Base-by-base conservation (phyloP, 1,284 basidiomycete species). In the Cutaneotrichosporon spelunceum region DNA sequence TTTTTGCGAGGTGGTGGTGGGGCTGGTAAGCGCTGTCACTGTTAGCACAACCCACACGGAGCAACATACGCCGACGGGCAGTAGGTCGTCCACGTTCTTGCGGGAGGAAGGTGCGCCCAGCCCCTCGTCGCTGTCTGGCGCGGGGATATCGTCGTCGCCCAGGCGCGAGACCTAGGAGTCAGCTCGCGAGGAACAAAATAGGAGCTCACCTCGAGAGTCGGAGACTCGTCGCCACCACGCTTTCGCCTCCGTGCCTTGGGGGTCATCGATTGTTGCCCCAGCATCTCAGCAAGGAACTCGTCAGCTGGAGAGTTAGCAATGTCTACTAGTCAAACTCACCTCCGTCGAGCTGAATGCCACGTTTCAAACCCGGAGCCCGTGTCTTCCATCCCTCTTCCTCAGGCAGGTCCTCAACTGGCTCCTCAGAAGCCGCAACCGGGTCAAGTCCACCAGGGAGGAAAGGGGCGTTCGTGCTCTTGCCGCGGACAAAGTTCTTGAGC, bases 401-500 rank as follows among this genome's bases (percentile, higher is more conserved):
- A 47, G 68, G 70, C 16, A 62, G 63, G 27, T 78, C 72, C 19
- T 72, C 71, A 14, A 71, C 71, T 19, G 55, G 70, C 58, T 24
- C 71, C 70, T 57, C 63, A 55, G 44, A 34, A 13, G 45, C 64
- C 48, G 67, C 69, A 3, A 68, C 70, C 1, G 64, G 66, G 56
- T 76, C 78, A 16, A 95, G 81, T 10, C 94, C 93, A 57, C 94
- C 94, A 9, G 93, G 93, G 80, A 87, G 84, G 78, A 96, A 96
- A 0, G 94, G 94, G 3, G 95, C 86, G 77, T 94, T 87, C 26
- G 90, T 89, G 33, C 91, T 89, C 78, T 94, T 96, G 53, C 94
- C 94, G 62, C 93, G 83, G 9, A 97, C 93, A 78, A 98, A 98
- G 66, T 86, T 88, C 66, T 85, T 84, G 52, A 81, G 82, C 1